phyloP scores from a whole-genome alignment of 305 asterid genomes.

The Salvia sclarea region DNA sequence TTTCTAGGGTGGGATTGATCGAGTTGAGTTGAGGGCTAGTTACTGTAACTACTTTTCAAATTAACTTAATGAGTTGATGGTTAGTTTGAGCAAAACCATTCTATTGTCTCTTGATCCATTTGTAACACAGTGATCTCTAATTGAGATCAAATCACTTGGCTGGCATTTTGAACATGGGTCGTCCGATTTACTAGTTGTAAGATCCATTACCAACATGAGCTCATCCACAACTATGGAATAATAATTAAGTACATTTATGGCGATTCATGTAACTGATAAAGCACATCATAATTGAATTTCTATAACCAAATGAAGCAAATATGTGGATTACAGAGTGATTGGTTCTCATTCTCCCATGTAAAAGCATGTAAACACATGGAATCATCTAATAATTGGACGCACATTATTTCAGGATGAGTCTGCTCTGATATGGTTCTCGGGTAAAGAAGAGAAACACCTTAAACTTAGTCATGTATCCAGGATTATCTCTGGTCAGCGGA shows the following conservation, averaged over 20 bases:
- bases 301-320: conserved; percentile 13
- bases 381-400: conserved; percentile 24
- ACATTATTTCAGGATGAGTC: conserved; percentile 84
- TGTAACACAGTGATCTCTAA: background rate
- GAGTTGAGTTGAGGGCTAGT: conserved; percentile 15
- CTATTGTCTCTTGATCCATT: conserved; percentile 13
- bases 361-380: conserved; percentile 22
- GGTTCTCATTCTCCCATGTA: conserved; percentile 26
- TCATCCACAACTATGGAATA: conserved; percentile 18
- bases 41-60: background rate
- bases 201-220: conserved; percentile 20
- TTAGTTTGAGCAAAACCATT: conserved; percentile 5
- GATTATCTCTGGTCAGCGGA: conserved; percentile 94
- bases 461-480: conserved; percentile 88
- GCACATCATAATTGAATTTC: conserved; percentile 11
- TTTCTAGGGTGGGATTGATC: conserved; percentile 2
- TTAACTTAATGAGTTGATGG: background rate
- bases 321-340: conserved; percentile 25
- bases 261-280: conserved; percentile 24
- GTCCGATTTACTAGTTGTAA: conserved; percentile 24
- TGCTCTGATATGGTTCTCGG: conserved; percentile 91
- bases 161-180: conserved; percentile 12
- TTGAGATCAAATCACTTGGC: conserved; percentile 14
- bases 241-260: conserved; percentile 13
- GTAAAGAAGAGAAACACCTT: conserved; percentile 95